Conservation (phyloP, 352 stramenopile genomes). For the Sclerospora graminicola region DNA sequence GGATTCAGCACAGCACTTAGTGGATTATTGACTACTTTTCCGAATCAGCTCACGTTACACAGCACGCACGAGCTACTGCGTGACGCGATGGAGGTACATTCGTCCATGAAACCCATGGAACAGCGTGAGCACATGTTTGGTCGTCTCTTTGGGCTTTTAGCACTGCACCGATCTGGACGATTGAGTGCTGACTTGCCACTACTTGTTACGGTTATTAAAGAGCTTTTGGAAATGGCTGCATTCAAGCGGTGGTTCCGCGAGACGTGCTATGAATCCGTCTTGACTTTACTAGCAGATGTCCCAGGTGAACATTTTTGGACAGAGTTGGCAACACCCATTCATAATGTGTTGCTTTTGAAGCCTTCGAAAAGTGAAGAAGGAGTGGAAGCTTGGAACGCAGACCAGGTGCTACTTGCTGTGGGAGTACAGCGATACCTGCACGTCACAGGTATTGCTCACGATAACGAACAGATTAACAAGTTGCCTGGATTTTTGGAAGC, state of each 20-base stretch:
- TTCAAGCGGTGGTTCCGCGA: slow-evolving; percentile 87
- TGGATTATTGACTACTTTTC: slow-evolving; percentile 50
- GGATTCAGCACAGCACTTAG: slow-evolving; percentile 83
- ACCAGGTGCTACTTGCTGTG: slow-evolving; percentile 69
- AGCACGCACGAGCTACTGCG: slow-evolving; percentile 49
- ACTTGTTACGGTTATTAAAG: slow-evolving; percentile 47
- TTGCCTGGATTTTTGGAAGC: slow-evolving; percentile 32
- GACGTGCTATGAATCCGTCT: slow-evolving; percentile 55
- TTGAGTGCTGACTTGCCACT: slow-evolving; percentile 32
- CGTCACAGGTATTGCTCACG: slow-evolving; percentile 24
- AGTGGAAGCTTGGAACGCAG: slow-evolving; percentile 45
- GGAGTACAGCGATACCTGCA: slow-evolving; percentile 66
- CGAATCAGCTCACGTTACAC: slow-evolving; percentile 24
- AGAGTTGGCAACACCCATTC: slow-evolving; percentile 15
- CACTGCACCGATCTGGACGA: slow-evolving; percentile 65
- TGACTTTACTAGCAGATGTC: slow-evolving; percentile 49
- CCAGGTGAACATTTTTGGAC: slow-evolving; percentile 35
- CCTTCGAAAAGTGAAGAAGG: slow-evolving; percentile 26
- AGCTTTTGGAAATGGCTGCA: slow-evolving; percentile 67
- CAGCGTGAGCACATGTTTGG: slow-evolving; percentile 89
- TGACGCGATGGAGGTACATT: slow-evolving; percentile 71
- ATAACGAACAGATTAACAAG: slow-evolving; percentile 20
- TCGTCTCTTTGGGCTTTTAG: slow-evolving; percentile 80
- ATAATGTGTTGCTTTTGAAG: slow-evolving; percentile 22
- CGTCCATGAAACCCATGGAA: slow-evolving; percentile 87